phyloP scores from a whole-genome alignment of 495 filamentous ascomycete species.

The Endocarpon pusillum region DNA sequence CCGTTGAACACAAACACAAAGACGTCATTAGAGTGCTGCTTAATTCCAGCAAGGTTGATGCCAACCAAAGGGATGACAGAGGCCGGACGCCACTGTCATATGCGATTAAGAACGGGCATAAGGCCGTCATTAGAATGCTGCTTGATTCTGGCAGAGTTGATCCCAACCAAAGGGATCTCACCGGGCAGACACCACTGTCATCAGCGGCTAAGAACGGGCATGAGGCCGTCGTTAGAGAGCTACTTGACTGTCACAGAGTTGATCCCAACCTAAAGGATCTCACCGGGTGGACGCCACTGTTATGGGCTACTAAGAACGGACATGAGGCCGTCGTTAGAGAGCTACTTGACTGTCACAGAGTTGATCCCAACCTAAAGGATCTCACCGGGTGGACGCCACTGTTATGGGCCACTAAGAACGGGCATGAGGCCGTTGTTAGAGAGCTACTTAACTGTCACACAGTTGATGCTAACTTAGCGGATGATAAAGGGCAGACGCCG shows the following conservation, averaged over 20 bases:
- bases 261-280: not conserved
- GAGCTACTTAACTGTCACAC: conserved; percentile 1
- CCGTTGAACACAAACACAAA: not conserved
- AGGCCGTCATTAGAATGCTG: conserved; percentile 6
- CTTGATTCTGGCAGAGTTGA: conserved; percentile 1
- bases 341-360: conserved; percentile 1
- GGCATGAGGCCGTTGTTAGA: conserved; percentile 6
- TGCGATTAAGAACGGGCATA: conserved; percentile 4
- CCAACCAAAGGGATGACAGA: conserved; percentile 2
- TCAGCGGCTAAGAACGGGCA: not conserved
- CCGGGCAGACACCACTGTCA: conserved; percentile 2
- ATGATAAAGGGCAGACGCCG: not conserved
- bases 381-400: conserved; percentile 6
- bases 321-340: conserved; percentile 4
- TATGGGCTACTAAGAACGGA: conserved; percentile 1
- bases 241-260: not conserved
- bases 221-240: not conserved
- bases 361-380: conserved; percentile 1
- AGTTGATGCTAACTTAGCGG: not conserved
- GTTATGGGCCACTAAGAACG: conserved; percentile 3
- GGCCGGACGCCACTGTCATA: conserved; percentile 7
- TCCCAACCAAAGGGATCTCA: conserved; percentile 3
- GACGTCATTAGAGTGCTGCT: conserved; percentile 5
- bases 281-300: not conserved
- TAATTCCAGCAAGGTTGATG: not conserved